Evolutionary conservation across 129 eudicot species (phyloP).

Genomic region (Flaveria linearis): DNA sequence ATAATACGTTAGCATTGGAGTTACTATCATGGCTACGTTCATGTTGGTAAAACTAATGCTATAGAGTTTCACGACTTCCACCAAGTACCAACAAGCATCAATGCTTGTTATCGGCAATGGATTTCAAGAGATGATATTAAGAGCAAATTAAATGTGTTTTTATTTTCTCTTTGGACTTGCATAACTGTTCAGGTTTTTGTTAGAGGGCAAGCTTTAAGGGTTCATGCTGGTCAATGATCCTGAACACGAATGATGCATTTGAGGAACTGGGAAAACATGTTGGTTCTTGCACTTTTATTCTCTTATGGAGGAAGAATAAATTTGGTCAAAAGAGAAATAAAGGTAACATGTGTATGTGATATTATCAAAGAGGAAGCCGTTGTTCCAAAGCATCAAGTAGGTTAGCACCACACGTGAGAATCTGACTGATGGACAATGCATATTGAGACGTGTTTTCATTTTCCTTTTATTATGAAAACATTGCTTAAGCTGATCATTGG

Average conservation of each 20-base stretch:
- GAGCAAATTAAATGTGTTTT: constrained; percentile 17
- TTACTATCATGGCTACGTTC: constrained; percentile 7
- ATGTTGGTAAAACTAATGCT: constrained; percentile 22
- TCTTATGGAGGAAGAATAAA: constrained; percentile 17
- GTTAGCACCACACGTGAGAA: constrained; percentile 34
- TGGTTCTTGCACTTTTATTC: constrained; percentile 30
- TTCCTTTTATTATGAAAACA: constrained; percentile 24
- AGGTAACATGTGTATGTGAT: constrained; percentile 23
- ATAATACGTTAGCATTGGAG: constrained; percentile 4
- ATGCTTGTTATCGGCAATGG: constrained; percentile 17
- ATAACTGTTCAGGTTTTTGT: constrained; percentile 39
- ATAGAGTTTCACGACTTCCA: constrained; percentile 10
- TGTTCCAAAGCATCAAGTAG: constrained; percentile 48
- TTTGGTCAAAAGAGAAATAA: constrained; percentile 24
- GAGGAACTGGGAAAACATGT: constrained; percentile 33
- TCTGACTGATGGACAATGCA: constrained; percentile 28
- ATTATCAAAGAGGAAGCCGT: constrained; percentile 26
- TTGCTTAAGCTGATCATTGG: constrained; percentile 31
- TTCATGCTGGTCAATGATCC: constrained; percentile 35
- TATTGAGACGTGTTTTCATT: constrained; percentile 45
- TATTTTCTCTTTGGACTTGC: constrained; percentile 35
- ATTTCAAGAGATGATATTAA: constrained; percentile 25
- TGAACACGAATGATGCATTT: constrained; percentile 33
- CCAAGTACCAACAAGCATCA: constrained; percentile 20
- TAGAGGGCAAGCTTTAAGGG: constrained; percentile 25